Evolutionary conservation across 2,329 filamentous ascomycete species (phyloP).

Genomic region (Paecilomyces sp.): DNA sequence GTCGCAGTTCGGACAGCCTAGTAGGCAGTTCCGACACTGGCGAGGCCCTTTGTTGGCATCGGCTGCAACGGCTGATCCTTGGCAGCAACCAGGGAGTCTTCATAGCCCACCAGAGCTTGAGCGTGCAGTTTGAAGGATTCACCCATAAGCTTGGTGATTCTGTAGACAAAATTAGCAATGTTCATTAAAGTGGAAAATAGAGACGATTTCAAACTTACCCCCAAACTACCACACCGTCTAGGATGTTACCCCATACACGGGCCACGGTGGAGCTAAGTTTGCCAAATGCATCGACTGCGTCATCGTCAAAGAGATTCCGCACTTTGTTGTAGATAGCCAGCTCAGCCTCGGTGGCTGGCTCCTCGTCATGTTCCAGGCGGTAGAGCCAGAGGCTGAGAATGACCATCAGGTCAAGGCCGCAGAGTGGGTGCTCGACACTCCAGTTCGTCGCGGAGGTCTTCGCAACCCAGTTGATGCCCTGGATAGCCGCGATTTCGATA

Average conservation of each 20-base stretch:
- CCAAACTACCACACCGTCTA: conserved; percentile 98
- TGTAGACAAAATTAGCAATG: conserved; percentile 38
- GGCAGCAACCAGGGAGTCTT: conserved; percentile 52
- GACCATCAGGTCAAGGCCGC: conserved; percentile 94
- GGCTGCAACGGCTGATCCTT: conserved; percentile 36
- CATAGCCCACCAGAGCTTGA: conserved; percentile 88
- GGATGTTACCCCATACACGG: conserved; percentile 92
- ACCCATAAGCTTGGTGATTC: conserved; percentile 74
- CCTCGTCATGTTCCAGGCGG: conserved; percentile 97
- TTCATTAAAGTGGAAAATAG: background rate
- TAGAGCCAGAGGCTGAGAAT: conserved; percentile 97
- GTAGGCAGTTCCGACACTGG: conserved; percentile 36
- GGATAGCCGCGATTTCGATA: conserved; percentile 88
- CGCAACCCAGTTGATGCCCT: conserved; percentile 97
- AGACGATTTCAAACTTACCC: conserved; percentile 61
- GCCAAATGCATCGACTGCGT: conserved; percentile 73
- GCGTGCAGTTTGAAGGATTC: conserved; percentile 97
- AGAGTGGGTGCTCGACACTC: conserved; percentile 97
- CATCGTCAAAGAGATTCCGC: conserved; percentile 76
- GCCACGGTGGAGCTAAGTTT: conserved; percentile 94
- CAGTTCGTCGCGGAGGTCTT: conserved; percentile 96
- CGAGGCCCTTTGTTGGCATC: conserved; percentile 37
- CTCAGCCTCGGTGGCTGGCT: conserved; percentile 50
- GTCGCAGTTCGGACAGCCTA: conserved; percentile 13
- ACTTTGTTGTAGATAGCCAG: conserved; percentile 57